Evolutionary conservation across 148 eudicot genomes (phyloP), one percentile per base, ranked within the genome.

Genomic region (Selenicereus undatus): DNA sequence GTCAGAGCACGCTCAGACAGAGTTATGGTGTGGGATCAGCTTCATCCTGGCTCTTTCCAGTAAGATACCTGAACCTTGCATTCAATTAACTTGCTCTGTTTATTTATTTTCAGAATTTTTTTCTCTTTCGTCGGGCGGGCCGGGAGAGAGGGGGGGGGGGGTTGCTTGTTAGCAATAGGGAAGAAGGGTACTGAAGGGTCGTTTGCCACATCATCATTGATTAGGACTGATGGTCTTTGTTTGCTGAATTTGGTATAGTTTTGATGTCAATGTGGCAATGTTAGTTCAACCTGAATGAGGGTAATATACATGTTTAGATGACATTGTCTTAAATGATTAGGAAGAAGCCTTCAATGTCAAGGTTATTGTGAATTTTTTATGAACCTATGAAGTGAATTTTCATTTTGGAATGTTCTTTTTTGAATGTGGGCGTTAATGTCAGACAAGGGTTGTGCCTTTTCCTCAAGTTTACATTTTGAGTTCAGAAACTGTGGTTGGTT

Each of bases 21-120:
- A 39, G 91, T 88, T 58, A 93, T 87, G 85, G 98, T 89, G 26
- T 95, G 98, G 98, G 98, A 95, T 85, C 96, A 93, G 77, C 84
- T 95, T 56, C 88, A 91, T 64, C 90, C 93, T 72, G 91, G 92
- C 72, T 95, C 98, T 14, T 93, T 93, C 82, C 88, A 89, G 98
- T 95, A 89, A 93, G 90, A 18, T 32, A 32, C 32, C 1, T 56
- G 14, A 11, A 16, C 22, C 62, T 56, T 18, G 62, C 62, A 56
- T 18, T 20, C 13, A 56, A 18, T 18, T 20, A 14, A 16, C 16
- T 17, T 56, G 16, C 52, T 48, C 52, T 48, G 52, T 48, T 48
- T 48, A 12, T 9, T 10, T 12, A 48, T 48, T 12, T 48, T 48
- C 2, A 48, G 52, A 48, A 4, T 48, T 48, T 48, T 48, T 48